phyloP scores from a whole-genome alignment of 1,139 yeast genomes.

The Dujonia santamariae region DNA sequence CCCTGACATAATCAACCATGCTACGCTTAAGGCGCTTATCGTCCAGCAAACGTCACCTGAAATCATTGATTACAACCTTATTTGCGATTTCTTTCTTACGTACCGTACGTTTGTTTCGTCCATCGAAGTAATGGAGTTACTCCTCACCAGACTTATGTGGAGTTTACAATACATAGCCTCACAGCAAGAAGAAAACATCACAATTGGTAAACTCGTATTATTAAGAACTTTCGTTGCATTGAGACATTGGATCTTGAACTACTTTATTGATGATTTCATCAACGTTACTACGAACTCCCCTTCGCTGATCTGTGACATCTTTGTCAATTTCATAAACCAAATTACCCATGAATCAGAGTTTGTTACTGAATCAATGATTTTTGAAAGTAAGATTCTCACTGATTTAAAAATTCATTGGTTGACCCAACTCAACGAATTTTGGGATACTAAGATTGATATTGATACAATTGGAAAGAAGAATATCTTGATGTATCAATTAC shows the following conservation, averaged over 20 bases:
- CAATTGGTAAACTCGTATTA: slow-evolving; percentile 65
- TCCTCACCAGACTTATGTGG: slow-evolving; percentile 72
- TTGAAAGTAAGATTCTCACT: slow-evolving; percentile 39
- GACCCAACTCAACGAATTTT: slow-evolving; percentile 30
- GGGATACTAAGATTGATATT: slow-evolving; percentile 25
- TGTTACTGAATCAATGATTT: slow-evolving; percentile 22
- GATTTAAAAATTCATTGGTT: slow-evolving; percentile 48
- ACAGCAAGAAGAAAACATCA: slow-evolving; percentile 29
- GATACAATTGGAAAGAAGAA: slow-evolving; percentile 15
- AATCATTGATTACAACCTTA: slow-evolving; percentile 70
- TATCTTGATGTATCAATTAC: slow-evolving; percentile 25
- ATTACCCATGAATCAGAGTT: slow-evolving; percentile 34
- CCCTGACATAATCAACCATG: slow-evolving; percentile 37
- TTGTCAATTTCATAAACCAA: slow-evolving; percentile 49
- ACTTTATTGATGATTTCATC: slow-evolving; percentile 64
- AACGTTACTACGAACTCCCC: too few relatives aligned
- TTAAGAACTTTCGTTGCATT: slow-evolving; percentile 83
- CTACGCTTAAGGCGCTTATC: slow-evolving; percentile 52
- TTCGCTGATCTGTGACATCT: slow-evolving; percentile 41
- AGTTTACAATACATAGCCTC: slow-evolving; percentile 50
- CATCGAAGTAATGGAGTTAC: slow-evolving; percentile 53
- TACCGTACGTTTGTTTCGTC: slow-evolving; percentile 69
- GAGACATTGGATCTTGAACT: slow-evolving; percentile 85
- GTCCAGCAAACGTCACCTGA: slow-evolving; percentile 78
- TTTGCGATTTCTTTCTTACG: slow-evolving; percentile 84